Base-by-base conservation (phyloP, 129 eudicot genomes). In the Rutidosis leptorrhynchoides region DNA sequence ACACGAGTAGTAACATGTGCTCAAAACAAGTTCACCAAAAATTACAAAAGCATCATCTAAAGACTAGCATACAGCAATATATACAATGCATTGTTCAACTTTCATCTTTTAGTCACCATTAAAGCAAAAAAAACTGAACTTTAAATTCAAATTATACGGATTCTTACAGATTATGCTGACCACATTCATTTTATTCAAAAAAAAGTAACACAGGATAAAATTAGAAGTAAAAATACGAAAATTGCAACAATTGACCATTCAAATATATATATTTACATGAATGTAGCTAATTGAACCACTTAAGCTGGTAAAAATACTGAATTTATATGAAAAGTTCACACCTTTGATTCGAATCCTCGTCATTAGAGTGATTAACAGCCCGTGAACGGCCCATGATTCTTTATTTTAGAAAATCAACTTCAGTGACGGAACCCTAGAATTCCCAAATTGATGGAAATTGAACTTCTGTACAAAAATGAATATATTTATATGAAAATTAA, bases 381-480 rank as follows among this genome's bases (percentile, higher is more conserved):
- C 97, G 84, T 55, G 95, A 86, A 25, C 97, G 95, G 25, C 95
- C 97, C 97, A 89, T 89, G 76, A n/a, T 58, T 29, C 49, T 75
- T 68, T 15, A 55, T 69, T 60, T n/a, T 68, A 12, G 7, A 58
- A 28, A 70, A 57, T 29, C 15, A 49, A 58, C 26, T 40, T 25
- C 46, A 30, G 22, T 49, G 48, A 60, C 21, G 71, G 67, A 79
- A 61, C 78, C 79, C 79, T 67, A 68, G 63, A 43, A 67, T 78
- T 62, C 51, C 58, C 29, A 49, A 65, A 45, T 71, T 58, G 27
- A 10, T 28, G 45, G 46, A 52, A 63, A 45, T 0, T 62, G 55
- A 5, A 45, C 0, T 37, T 28, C 49, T 65, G 10, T 28, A 57
- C 52, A 9, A 23, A 77, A 64, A 28, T 55, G 62, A 51, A 1